Percentiles rank a stretch among this genome's conserved stretches.
Conservation (phyloP, 441 rosid genomes). For the Croton setiger region DNA sequence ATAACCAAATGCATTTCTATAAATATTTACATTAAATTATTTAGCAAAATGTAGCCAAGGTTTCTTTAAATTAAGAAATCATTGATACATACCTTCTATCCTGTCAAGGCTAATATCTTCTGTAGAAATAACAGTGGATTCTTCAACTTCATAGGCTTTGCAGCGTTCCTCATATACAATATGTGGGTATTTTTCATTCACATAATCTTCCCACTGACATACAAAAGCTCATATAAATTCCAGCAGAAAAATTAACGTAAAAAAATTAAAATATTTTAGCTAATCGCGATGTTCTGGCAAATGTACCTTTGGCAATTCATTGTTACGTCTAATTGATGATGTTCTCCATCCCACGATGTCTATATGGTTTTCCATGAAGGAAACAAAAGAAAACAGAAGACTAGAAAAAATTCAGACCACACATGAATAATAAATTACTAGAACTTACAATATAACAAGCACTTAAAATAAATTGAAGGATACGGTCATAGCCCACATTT, state of each 20-base stretch:
- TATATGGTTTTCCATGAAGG: conserved; percentile 39
- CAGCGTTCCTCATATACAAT: conserved; percentile 86
- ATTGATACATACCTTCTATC: conserved; percentile 64
- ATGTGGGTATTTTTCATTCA: conserved; percentile 80
- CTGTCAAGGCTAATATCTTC: conserved; percentile 46
- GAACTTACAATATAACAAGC: too few relatives aligned
- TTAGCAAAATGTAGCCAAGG: too few relatives aligned
- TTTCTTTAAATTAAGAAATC: not conserved
- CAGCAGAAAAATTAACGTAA: not conserved
- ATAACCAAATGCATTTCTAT: too few relatives aligned
- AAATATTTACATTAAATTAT: too few relatives aligned
- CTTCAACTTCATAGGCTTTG: conserved; percentile 52
- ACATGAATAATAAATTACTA: not conserved
- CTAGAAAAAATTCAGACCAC: conserved; percentile 13
- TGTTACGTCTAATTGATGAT: conserved; percentile 78
- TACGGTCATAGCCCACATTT: conserved; percentile 88
- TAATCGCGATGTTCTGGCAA: conserved; percentile 1
- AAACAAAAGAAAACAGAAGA: conserved; percentile 18
- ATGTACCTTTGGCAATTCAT: conserved; percentile 83
- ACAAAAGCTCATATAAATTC: conserved; percentile 16
- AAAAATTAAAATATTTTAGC: conserved; percentile 8
- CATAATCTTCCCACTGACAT: conserved; percentile 61
- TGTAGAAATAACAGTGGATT: conserved; percentile 30
- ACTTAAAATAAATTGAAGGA: conserved; percentile 34
- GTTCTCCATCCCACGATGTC: conserved; percentile 99